Conservation (phyloP, 78 protist genomes). For the Bigelowiella natans region DNA sequence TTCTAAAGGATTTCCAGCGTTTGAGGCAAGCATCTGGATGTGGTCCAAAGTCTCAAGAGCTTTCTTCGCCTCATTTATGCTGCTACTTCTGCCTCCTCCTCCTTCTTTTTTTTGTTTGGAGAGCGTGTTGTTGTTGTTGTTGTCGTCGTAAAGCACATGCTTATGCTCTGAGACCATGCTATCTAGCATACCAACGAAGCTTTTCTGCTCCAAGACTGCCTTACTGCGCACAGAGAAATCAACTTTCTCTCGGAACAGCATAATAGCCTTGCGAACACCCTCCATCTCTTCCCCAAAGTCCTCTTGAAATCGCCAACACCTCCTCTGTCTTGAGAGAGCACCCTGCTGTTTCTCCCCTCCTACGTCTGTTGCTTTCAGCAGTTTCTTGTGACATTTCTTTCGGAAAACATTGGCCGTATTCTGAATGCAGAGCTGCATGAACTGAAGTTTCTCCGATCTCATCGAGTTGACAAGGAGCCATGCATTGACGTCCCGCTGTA, state of each 20-base stretch:
- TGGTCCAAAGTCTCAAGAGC: neutral
- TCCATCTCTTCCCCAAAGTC: neutral
- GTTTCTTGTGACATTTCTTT: neutral
- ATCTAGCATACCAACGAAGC: neutral
- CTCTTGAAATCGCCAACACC: neutral
- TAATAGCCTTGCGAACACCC: neutral
- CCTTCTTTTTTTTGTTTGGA: too few relatives aligned
- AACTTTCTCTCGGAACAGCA: neutral
- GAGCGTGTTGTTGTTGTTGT: too few relatives aligned
- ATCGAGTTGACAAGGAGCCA: conserved; percentile 53
- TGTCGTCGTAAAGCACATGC: neutral
- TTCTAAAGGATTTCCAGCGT: neutral
- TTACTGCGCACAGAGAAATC: neutral
- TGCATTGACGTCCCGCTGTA: conserved; percentile 28
- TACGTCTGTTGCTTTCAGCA: neutral
- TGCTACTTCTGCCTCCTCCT: too few relatives aligned
- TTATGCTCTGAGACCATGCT: neutral
- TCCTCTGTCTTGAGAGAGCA: too few relatives aligned
- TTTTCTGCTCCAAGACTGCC: neutral
- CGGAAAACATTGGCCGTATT: neutral
- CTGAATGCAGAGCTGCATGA: neutral
- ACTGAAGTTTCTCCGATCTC: conserved; percentile 42
- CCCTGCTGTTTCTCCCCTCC: neutral
- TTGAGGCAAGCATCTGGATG: neutral
- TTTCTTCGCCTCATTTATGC: too few relatives aligned